A percentile compares a stretch with the other conserved stretches of the same genome.
Conservation (phyloP, 306 rosid genomes). For the Lablab purpureus region DNA sequence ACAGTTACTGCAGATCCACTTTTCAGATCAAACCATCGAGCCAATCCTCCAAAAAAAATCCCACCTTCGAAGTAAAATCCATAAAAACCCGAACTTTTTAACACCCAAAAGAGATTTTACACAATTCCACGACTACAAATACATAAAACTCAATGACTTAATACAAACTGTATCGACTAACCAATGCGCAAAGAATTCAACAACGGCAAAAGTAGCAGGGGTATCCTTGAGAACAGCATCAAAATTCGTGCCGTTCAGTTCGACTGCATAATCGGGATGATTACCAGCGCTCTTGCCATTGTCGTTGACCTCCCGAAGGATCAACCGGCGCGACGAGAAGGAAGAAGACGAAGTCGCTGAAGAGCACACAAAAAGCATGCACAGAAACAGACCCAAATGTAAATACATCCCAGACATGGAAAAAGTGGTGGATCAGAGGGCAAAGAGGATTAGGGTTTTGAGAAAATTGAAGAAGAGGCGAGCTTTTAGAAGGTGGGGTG, state of each 20-base stretch:
- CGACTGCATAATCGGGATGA: slow-evolving; percentile 74
- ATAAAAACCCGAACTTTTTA: slow-evolving; percentile 2
- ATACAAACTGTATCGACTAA: slow-evolving; percentile 44
- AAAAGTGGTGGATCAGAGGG: slow-evolving; percentile 32
- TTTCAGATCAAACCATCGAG: background rate
- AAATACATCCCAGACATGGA: slow-evolving; percentile 56
- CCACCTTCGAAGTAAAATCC: background rate
- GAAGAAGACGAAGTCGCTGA: slow-evolving; percentile 48
- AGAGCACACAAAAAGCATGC: slow-evolving; percentile 49
- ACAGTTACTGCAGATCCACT: slow-evolving; percentile 18
- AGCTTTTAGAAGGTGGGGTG: slow-evolving; percentile 32
- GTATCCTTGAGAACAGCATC: slow-evolving; percentile 77
- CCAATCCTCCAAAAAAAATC: background rate
- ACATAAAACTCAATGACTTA: background rate
- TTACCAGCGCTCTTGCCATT: slow-evolving; percentile 44
- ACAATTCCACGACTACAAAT: background rate
- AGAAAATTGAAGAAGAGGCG: slow-evolving; percentile 34
- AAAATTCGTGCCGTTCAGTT: slow-evolving; percentile 77
- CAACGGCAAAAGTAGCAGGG: slow-evolving; percentile 82
- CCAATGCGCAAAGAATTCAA: slow-evolving; percentile 94
- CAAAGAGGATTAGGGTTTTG: slow-evolving; percentile 45
- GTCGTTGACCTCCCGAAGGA: slow-evolving; percentile 62
- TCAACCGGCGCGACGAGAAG: slow-evolving; percentile 69
- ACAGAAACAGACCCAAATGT: slow-evolving; percentile 53
- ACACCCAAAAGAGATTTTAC: slow-evolving; percentile 11